Conservation (phyloP, 192 early-diverging fungal species). For the Coemansia sp. region DNA sequence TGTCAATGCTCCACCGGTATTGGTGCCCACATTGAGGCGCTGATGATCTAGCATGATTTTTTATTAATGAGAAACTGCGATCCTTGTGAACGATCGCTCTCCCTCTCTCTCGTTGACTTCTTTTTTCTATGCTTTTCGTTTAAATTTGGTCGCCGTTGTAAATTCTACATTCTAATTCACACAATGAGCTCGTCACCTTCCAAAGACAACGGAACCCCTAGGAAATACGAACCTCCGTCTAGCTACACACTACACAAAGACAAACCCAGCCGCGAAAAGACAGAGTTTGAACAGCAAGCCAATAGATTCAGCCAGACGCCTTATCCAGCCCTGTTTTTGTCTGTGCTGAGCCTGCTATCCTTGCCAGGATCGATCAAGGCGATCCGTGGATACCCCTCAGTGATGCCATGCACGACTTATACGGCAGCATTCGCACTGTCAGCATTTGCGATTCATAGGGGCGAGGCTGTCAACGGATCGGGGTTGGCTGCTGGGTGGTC, state of each 20-base stretch:
- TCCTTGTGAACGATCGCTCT: too few relatives aligned
- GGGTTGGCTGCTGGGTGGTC: conserved; percentile 46
- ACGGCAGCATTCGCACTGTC: conserved; percentile 37
- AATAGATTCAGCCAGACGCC: conserved; percentile 5
- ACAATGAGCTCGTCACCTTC: not conserved
- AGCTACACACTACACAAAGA: conserved; percentile 37
- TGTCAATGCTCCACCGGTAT: too few relatives aligned
- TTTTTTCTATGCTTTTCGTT: not conserved
- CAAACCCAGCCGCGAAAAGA: not conserved
- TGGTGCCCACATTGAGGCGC: too few relatives aligned
- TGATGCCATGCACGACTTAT: conserved; percentile 42
- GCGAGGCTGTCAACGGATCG: conserved; percentile 43
- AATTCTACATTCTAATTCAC: not conserved
- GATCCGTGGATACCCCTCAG: conserved; percentile 38
- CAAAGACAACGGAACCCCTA: not conserved
- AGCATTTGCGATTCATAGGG: conserved; percentile 35
- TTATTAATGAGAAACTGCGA: too few relatives aligned
- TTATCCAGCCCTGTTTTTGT: conserved; percentile 31
- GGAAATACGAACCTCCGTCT: conserved; percentile 29
- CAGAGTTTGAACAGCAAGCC: not conserved
- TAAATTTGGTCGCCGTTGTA: not conserved
- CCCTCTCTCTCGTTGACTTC: not conserved
- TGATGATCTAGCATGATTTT: too few relatives aligned
- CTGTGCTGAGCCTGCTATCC: conserved; percentile 15
- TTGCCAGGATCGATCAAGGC: conserved; percentile 14